Percentiles rank a stretch among this genome's conserved stretches.
Conservation (phyloP, 2,329 filamentous ascomycete species). For the Microcyclosporella mali region DNA sequence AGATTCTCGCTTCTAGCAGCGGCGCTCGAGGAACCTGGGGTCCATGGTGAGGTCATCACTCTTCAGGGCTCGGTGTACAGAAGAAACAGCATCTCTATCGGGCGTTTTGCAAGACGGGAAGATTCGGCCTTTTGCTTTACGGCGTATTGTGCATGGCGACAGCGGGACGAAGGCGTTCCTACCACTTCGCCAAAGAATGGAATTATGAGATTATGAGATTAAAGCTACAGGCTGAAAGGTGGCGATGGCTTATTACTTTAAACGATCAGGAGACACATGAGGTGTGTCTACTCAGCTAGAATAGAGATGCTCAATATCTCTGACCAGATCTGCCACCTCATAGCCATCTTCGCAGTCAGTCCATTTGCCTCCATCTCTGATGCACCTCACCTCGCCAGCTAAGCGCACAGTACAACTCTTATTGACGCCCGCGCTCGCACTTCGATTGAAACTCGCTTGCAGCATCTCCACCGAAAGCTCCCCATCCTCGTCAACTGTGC, state of each 20-base stretch:
- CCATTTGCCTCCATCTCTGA: conserved; percentile 75
- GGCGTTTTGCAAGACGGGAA: background rate
- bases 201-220: background rate
- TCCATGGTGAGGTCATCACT: conserved; percentile 19
- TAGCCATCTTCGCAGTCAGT: conserved; percentile 66
- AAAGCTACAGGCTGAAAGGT: too few species aligned
- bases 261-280: too few species aligned
- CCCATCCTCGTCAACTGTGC: conserved; percentile 70
- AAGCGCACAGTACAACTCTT: conserved; percentile 54
- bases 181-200: background rate
- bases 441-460: conserved; percentile 60
- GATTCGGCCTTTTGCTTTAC: background rate
- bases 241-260: too few species aligned
- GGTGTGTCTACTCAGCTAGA: too few species aligned
- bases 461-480: conserved; percentile 55
- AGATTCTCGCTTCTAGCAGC: conserved; percentile 21
- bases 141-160: conserved; percentile 10
- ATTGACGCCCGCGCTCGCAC: conserved; percentile 42
- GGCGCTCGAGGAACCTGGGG: conserved; percentile 25
- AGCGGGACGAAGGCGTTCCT: background rate
- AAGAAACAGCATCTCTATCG: background rate
- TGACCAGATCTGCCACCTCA: conserved; percentile 64
- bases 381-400: conserved; percentile 73
- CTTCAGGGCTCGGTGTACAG: too few species aligned
- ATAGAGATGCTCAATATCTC: conserved; percentile 50